These are phyloP conservation scores for Cryphonectria carpinicola DNA, from an alignment of 2,329 filamentous ascomycete genomes.

Conservation along the genomic window DNA sequence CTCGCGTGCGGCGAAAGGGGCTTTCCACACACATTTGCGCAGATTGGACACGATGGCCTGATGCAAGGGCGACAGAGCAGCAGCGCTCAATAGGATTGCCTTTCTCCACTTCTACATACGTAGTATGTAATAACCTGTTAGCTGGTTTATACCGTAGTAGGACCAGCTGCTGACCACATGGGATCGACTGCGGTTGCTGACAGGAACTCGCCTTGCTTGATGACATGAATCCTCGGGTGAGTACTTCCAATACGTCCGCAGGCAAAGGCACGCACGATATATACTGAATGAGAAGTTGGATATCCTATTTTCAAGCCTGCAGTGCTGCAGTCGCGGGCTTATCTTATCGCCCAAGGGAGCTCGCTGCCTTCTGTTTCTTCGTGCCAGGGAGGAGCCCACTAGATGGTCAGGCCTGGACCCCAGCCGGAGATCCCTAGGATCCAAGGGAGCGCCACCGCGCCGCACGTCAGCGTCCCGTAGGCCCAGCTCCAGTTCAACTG, in stretches of 20 bases:
- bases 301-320: constrained; percentile 1
- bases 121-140: neutral
- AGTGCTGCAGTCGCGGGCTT: neutral
- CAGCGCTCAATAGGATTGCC: neutral
- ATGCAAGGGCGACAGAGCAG: constrained; percentile 2
- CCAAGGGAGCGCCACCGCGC: constrained; percentile 14
- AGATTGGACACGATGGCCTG: constrained; percentile 11
- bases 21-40: neutral
- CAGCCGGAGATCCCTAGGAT: constrained; percentile 2
- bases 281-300: neutral
- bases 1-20: neutral
- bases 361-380: neutral
- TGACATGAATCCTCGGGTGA: neutral
- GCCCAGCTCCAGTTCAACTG: constrained; percentile 4
- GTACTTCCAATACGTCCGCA: neutral
- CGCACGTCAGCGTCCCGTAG: constrained; percentile 11
- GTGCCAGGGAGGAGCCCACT: neutral
- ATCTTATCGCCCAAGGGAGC: constrained; percentile 10
- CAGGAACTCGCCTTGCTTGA: neutral
- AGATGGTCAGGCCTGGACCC: neutral
- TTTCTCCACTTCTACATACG: neutral
- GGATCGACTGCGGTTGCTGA: neutral
- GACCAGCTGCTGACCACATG: neutral
- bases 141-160: neutral
- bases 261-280: neutral